These are phyloP conservation scores for Yarrowia alimentaria DNA, from an alignment of 805 yeast species.

Conservation along the genomic window DNA sequence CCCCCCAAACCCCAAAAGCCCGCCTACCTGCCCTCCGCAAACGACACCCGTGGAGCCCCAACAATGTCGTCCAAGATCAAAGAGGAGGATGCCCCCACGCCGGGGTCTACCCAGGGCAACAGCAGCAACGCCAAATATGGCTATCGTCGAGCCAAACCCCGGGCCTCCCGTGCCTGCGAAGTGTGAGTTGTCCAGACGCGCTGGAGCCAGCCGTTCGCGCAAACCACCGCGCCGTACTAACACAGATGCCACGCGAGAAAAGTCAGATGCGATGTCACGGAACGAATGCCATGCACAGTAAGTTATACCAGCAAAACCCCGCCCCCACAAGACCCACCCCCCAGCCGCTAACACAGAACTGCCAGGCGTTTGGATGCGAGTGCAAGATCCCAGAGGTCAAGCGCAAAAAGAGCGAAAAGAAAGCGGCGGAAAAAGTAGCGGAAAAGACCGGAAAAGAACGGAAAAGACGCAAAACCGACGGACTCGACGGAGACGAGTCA, in stretches of 20 bases:
- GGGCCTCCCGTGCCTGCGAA: conserved; percentile 37
- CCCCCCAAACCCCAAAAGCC: no score
- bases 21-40: no score
- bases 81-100: conserved; percentile 22
- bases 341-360: conserved; percentile 9
- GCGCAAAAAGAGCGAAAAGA: conserved; percentile 23
- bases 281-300: conserved; percentile 56
- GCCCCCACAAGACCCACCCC: neutral
- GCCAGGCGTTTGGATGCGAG: conserved; percentile 26
- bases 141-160: conserved; percentile 35
- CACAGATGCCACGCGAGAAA: conserved; percentile 63
- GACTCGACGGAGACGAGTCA: conserved; percentile 18
- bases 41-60: no score
- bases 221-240: no score
- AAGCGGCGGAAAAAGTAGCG: conserved; percentile 8
- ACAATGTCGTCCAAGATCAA: conserved; percentile 26
- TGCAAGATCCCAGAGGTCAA: conserved; percentile 27
- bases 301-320: no score
- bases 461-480: conserved; percentile 17
- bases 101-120: conserved; percentile 7
- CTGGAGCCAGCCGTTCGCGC: no score
- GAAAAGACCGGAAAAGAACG: conserved; percentile 6
- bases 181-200: conserved; percentile 31
- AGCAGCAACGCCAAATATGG: conserved; percentile 30
- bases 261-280: conserved; percentile 63